Evolutionary conservation across 2,329 filamentous ascomycete species (phyloP).

Genomic region (Hymenoscyphus occultus): DNA sequence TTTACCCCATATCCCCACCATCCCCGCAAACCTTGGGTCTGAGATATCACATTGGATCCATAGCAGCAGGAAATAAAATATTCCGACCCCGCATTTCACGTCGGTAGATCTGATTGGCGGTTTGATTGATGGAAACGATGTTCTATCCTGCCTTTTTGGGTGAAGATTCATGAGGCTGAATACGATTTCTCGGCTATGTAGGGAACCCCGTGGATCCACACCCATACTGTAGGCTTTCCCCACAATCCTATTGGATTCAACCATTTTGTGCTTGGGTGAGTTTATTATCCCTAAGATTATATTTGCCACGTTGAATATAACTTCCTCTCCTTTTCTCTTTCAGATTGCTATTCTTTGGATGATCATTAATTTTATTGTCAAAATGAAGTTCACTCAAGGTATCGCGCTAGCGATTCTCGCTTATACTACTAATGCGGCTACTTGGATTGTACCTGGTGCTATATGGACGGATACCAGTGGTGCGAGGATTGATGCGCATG

Average conservation of each 20-base stretch:
- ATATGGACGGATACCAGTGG: constrained; percentile 41
- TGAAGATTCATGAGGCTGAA: background rate
- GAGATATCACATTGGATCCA: too few relatives aligned
- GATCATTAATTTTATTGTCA: background rate
- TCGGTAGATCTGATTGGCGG: too few relatives aligned
- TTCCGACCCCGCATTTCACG: too few relatives aligned
- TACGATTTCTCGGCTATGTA: background rate
- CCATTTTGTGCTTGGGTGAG: background rate
- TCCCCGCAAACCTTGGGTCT: too few relatives aligned
- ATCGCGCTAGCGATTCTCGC: background rate
- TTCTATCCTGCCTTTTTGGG: too few relatives aligned
- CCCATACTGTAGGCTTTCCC: background rate
- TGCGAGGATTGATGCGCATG: constrained; percentile 43
- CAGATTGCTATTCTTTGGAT: too few relatives aligned
- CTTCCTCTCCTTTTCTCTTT: background rate
- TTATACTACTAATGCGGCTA: constrained; percentile 24
- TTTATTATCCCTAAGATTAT: background rate
- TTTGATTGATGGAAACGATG: too few relatives aligned
- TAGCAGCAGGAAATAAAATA: too few relatives aligned
- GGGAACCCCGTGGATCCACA: too few relatives aligned
- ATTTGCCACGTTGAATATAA: background rate
- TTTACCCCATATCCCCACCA: too few relatives aligned
- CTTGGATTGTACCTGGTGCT: constrained; percentile 42
- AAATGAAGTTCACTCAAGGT: background rate
- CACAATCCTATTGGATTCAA: background rate